Percentiles rank a stretch among this genome's conserved stretches.
phyloP scores from a whole-genome alignment of 768 basidiomycete genomes.

The Psilocybe azurescens region DNA sequence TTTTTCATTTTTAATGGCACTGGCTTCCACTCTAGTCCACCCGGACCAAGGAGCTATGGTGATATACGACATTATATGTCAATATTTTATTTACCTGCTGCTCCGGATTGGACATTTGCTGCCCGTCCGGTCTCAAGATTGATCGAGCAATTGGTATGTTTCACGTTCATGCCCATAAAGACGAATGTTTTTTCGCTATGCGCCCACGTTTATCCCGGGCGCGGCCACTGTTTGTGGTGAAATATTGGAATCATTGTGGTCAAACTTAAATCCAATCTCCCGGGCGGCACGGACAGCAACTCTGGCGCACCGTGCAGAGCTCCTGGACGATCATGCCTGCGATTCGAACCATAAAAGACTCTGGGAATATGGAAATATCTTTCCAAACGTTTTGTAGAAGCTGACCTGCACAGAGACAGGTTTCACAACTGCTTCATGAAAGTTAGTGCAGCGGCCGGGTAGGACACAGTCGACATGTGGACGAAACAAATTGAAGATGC shows the following conservation, averaged over 20 bases:
- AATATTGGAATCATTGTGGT: constrained; percentile 27
- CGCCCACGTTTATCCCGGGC: constrained; percentile 19
- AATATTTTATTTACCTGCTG: neutral
- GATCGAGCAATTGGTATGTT: constrained; percentile 26
- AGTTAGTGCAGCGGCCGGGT: neutral
- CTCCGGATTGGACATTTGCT: neutral
- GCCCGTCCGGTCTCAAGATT: constrained; percentile 6
- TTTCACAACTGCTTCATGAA: neutral
- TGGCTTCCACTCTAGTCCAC: constrained; percentile 12
- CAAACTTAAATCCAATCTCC: constrained; percentile 19
- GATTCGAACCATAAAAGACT: constrained; percentile 31
- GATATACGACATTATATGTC: constrained; percentile 5
- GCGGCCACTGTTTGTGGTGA: constrained; percentile 15
- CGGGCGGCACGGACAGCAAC: constrained; percentile 17
- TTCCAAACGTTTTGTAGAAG: neutral
- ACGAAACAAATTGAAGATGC: constrained; percentile 4
- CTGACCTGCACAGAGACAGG: neutral
- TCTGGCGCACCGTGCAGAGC: constrained; percentile 17
- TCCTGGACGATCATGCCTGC: constrained; percentile 28
- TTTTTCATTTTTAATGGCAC: constrained; percentile 15
- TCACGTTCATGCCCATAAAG: constrained; percentile 31
- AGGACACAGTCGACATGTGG: neutral
- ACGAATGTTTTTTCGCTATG: constrained; percentile 31
- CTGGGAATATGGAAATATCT: constrained; percentile 17
- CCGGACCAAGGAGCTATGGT: constrained; percentile 11